Evolutionary conservation across 345 rosid genomes (phyloP).

Genomic region (Moringa oleifera): DNA sequence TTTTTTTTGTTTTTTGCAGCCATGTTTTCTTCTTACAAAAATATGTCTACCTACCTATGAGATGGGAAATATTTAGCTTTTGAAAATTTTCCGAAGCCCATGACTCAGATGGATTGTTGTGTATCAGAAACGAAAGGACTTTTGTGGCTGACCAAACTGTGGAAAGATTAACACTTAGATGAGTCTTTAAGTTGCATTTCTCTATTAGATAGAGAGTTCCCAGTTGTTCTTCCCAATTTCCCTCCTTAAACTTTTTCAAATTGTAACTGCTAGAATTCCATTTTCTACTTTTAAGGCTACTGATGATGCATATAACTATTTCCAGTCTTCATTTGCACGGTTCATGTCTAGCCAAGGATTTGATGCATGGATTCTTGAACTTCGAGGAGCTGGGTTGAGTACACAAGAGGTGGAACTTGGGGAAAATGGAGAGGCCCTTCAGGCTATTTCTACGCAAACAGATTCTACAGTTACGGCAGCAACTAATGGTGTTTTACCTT

Average conservation of each 20-base stretch:
- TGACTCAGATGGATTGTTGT: too few relatives aligned
- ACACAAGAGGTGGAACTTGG: conserved; percentile 18
- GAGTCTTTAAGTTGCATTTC: too few relatives aligned
- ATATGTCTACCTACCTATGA: too few relatives aligned
- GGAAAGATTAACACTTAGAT: background rate
- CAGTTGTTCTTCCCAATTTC: too few relatives aligned
- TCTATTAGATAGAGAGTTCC: background rate
- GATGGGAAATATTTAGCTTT: too few relatives aligned
- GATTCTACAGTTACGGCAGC: background rate
- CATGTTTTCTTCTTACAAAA: too few relatives aligned
- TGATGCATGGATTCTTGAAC: conserved; percentile 87
- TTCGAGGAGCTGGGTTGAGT: conserved; percentile 86
- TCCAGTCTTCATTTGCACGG: conserved; percentile 77
- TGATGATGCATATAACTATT: conserved; percentile 11
- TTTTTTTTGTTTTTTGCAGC: too few relatives aligned
- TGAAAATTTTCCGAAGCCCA: too few relatives aligned
- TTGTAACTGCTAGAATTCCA: background rate
- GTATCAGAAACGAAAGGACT: too few relatives aligned
- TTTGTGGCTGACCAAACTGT: too few relatives aligned
- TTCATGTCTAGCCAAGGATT: conserved; percentile 74
- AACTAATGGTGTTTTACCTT: too few relatives aligned
- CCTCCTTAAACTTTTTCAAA: background rate
- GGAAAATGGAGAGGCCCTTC: conserved; percentile 17
- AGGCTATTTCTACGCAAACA: background rate
- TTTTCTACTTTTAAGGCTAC: background rate